Evolutionary conservation across 2,329 filamentous ascomycete species (phyloP).

Genomic region (Drechslerella coelobrocha): DNA sequence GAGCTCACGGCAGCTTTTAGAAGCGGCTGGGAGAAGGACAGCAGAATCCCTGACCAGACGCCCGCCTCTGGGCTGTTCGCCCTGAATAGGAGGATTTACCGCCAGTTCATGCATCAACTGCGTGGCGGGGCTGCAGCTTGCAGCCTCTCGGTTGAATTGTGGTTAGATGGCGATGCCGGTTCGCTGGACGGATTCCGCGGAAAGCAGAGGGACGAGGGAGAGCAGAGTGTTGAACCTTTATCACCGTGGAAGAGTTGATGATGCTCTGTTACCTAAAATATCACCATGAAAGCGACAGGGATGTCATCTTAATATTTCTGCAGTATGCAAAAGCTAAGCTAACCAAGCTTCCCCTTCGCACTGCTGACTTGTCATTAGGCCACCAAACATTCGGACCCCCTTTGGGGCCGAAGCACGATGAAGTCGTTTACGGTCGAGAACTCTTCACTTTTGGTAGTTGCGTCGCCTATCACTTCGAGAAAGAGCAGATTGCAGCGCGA

Average conservation of each 20-base stretch:
- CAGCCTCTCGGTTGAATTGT: not conserved
- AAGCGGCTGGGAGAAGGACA: conserved; percentile 11
- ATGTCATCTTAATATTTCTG: not conserved
- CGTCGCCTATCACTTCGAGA: conserved; percentile 13
- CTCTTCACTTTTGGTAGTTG: conserved; percentile 33
- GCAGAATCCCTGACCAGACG: conserved; percentile 33
- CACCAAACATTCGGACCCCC: conserved; percentile 9
- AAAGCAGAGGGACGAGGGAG: not conserved
- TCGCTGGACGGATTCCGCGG: not conserved
- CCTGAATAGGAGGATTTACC: conserved; percentile 29
- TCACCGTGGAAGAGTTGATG: not conserved
- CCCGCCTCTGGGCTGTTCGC: conserved; percentile 6
- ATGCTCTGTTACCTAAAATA: not conserved
- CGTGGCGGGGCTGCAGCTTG: conserved; percentile 13
- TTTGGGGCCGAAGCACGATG: not conserved
- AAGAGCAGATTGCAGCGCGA: conserved; percentile 12
- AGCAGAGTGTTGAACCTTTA: not conserved
- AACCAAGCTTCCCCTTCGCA: not conserved
- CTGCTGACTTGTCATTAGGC: conserved; percentile 3
- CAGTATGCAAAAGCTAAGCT: not conserved
- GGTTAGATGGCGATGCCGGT: conserved; percentile 8
- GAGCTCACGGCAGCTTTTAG: conserved; percentile 11
- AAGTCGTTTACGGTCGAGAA: conserved; percentile 17
- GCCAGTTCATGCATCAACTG: conserved; percentile 14
- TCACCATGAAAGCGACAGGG: not conserved